These are phyloP conservation scores for Paraurostyla sp. DNA, from an alignment of 73 alveolate species.

Conservation along the genomic window DNA sequence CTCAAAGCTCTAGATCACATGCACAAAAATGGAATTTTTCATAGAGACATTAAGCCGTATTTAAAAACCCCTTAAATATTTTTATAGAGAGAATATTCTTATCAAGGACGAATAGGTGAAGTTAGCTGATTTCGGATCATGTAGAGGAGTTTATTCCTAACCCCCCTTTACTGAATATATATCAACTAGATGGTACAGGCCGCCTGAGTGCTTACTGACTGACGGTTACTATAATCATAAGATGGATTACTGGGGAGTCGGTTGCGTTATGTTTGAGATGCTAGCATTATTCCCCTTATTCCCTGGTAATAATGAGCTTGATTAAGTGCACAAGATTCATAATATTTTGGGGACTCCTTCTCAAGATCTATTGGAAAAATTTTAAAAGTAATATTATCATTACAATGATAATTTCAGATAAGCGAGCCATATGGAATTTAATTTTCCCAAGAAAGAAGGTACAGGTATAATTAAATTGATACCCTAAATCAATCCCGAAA, in stretches of 20 bases:
- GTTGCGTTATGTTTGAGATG: conserved; percentile 92
- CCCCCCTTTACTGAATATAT: conserved; percentile 93
- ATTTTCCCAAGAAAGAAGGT: conserved; percentile 79
- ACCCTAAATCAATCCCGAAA: conserved; percentile 81
- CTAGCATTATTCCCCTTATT: conserved; percentile 86
- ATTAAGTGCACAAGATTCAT: conserved; percentile 86
- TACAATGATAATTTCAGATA: not conserved
- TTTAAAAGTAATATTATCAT: conserved; percentile 49
- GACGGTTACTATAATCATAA: conserved; percentile 91
- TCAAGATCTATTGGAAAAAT: conserved; percentile 74
- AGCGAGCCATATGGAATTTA: conserved; percentile 84
- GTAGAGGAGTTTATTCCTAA: conserved; percentile 92
- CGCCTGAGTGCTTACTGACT: conserved; percentile 93
- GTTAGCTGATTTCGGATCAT: conserved; percentile 96
- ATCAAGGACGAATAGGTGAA: conserved; percentile 76
- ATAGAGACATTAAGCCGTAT: conserved; percentile 78
- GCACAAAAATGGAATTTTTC: conserved; percentile 80
- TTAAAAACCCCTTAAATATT: not conserved
- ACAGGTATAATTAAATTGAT: conserved; percentile 80
- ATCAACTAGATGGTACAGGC: conserved; percentile 92
- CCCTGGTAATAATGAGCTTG: conserved; percentile 88
- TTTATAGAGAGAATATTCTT: conserved; percentile 54
- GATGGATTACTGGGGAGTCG: conserved; percentile 95
- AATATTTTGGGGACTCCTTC: conserved; percentile 85
- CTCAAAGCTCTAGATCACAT: conserved; percentile 82